These are phyloP conservation scores for Chytridiales sp. DNA, from an alignment of 371 early-diverging fungal genomes.

Conservation along the genomic window DNA sequence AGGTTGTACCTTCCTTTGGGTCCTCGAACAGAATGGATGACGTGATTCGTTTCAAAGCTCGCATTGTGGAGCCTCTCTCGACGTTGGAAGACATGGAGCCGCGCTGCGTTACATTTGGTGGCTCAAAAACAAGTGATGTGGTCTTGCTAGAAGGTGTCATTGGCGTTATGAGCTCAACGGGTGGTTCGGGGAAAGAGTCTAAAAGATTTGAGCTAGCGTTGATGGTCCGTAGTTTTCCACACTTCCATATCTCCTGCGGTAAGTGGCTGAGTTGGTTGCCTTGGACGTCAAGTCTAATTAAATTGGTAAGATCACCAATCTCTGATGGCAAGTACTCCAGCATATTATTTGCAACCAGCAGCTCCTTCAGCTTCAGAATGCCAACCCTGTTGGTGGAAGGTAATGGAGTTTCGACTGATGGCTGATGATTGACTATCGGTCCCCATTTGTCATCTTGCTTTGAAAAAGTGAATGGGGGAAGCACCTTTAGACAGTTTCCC, in stretches of 20 bases:
- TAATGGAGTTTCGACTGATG: background rate
- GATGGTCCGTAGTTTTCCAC: slow-evolving; percentile 61
- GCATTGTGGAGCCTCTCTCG: background rate
- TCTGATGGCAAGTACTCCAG: slow-evolving; percentile 64
- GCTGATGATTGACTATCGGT: background rate
- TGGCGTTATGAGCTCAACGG: slow-evolving; percentile 32
- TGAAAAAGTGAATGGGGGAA: slow-evolving; percentile 27
- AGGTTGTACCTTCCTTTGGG: background rate
- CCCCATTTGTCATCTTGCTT: background rate
- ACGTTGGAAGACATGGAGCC: background rate
- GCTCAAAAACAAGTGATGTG: background rate
- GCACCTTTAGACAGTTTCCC: slow-evolving; percentile 30
- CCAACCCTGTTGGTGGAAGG: slow-evolving; percentile 1
- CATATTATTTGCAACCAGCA: slow-evolving; percentile 73
- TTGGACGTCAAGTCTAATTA: slow-evolving; percentile 62
- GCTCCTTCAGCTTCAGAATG: slow-evolving; percentile 56
- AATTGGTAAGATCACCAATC: slow-evolving; percentile 54
- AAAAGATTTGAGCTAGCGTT: slow-evolving; percentile 81
- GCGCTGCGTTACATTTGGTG: no score
- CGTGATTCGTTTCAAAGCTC: background rate
- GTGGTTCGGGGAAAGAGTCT: slow-evolving; percentile 65
- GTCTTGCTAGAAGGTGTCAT: slow-evolving; percentile 18
- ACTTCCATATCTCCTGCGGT: slow-evolving; percentile 85
- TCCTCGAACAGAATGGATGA: background rate
- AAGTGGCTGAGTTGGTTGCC: slow-evolving; percentile 70